phyloP scores from a whole-genome alignment of 202 grass and related monocot genomes.

The Brachypodium distachyon region DNA sequence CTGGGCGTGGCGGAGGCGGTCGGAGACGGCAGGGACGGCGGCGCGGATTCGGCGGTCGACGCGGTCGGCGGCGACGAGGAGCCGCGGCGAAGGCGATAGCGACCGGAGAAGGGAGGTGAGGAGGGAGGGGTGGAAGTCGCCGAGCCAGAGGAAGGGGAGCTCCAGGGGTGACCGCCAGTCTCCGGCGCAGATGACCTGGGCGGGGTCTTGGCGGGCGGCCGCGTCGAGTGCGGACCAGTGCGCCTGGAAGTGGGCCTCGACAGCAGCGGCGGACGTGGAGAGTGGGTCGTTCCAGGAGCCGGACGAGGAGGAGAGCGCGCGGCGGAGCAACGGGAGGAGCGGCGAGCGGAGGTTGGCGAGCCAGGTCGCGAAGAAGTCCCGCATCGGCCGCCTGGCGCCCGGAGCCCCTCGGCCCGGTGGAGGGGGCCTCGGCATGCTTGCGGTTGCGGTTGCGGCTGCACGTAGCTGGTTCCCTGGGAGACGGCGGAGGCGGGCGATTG shows the following conservation, averaged over 20 bases:
- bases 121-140: constrained; percentile 56
- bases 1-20: constrained; percentile 51
- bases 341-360: constrained; percentile 45
- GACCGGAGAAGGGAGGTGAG: constrained; percentile 49
- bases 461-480: background rate
- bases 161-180: constrained; percentile 50
- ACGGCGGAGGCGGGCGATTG: background rate
- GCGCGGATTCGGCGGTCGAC: constrained; percentile 54
- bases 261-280: constrained; percentile 28
- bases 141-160: constrained; percentile 60
- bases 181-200: constrained; percentile 30
- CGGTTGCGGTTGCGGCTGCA: background rate
- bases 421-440: constrained; percentile 33
- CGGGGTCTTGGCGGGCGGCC: constrained; percentile 45
- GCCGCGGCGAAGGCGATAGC: constrained; percentile 37
- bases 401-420: constrained; percentile 29
- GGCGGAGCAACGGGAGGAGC: constrained; percentile 54
- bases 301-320: constrained; percentile 35
- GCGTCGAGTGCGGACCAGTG: constrained; percentile 56
- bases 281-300: constrained; percentile 34
- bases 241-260: constrained; percentile 54
- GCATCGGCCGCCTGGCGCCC: constrained; percentile 30
- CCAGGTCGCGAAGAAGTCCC: constrained; percentile 52
- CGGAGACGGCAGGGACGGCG: constrained; percentile 31
- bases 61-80: constrained; percentile 36